A percentile compares a stretch with the other conserved stretches of the same genome.
These are phyloP conservation scores for Carallia pectinifolia DNA, from an alignment of 345 rosid species.

Conservation along the genomic window DNA sequence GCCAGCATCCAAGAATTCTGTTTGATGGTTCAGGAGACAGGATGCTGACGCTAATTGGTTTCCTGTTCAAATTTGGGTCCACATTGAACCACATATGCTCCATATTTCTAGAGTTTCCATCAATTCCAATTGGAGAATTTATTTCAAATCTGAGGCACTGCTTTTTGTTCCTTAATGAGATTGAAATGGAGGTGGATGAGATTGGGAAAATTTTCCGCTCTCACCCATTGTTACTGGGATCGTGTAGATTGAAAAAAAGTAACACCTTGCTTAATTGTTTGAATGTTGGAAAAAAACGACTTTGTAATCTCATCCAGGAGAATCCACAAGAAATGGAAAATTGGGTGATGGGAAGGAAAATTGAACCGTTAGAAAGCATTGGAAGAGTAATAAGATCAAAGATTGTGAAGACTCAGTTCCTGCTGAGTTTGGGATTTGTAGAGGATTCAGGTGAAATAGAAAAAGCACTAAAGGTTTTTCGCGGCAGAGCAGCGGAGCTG, in stretches of 20 bases:
- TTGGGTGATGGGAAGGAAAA: constrained; percentile 37
- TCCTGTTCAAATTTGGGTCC: constrained; percentile 55
- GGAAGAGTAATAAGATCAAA: constrained; percentile 29
- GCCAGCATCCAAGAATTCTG: constrained; percentile 51
- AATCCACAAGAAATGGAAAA: constrained; percentile 57
- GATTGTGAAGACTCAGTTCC: constrained; percentile 51
- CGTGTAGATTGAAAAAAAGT: constrained; percentile 51
- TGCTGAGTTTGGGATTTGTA: constrained; percentile 51
- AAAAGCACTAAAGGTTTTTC: constrained; percentile 45
- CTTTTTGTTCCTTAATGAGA: constrained; percentile 44
- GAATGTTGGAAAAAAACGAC: constrained; percentile 51
- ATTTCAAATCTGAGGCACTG: constrained; percentile 51
- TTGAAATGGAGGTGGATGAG: constrained; percentile 51
- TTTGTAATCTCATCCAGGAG: constrained; percentile 47
- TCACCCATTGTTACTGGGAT: constrained; percentile 49
- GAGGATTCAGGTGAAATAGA: constrained; percentile 44
- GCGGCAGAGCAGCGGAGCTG: constrained; percentile 60
- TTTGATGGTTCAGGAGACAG: constrained; percentile 51
- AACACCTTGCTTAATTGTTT: constrained; percentile 37
- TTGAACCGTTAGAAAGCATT: constrained; percentile 35
- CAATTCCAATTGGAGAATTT: constrained; percentile 41
- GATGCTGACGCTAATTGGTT: constrained; percentile 42
- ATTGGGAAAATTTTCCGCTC: constrained; percentile 47
- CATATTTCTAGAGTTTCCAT: constrained; percentile 52
- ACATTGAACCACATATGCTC: constrained; percentile 39